Percentiles rank a stretch among this genome's conserved stretches.
These are phyloP conservation scores for Pulveroboletus sp. DNA, from an alignment of 768 basidiomycete genomes.

Conservation along the genomic window DNA sequence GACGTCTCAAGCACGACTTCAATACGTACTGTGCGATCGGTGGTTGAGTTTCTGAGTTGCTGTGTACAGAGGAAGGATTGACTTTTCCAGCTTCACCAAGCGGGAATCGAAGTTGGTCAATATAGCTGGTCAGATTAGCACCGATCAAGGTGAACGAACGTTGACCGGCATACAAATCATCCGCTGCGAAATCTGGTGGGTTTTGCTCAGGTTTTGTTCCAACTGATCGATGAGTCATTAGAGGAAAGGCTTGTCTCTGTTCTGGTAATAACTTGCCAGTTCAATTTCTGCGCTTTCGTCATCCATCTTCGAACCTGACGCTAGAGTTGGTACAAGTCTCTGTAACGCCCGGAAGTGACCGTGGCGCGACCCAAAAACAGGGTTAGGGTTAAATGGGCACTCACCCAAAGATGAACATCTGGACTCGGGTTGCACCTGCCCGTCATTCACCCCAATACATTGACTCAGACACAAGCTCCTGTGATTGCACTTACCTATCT, in stretches of 20 bases:
- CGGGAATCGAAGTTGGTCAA: slow-evolving; percentile 81
- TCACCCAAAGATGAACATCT: no score
- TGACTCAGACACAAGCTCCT: background rate
- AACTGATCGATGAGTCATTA: slow-evolving; percentile 46
- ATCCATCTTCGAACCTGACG: slow-evolving; percentile 12
- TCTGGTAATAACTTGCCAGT: slow-evolving; percentile 15
- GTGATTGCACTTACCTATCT: background rate
- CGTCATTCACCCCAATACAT: no score
- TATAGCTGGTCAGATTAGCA: slow-evolving; percentile 54
- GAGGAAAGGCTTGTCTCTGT: no score
- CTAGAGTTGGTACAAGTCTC: background rate
- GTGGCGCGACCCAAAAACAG: background rate
- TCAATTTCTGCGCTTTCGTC: slow-evolving; percentile 29
- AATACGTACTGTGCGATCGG: slow-evolving; percentile 61
- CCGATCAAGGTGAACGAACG: background rate
- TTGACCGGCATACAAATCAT: slow-evolving; percentile 66
- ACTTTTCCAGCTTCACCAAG: slow-evolving; percentile 78
- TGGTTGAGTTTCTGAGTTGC: slow-evolving; percentile 73
- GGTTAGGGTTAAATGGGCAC: background rate
- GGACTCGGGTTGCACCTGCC: no score
- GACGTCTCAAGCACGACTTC: background rate
- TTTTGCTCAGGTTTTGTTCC: slow-evolving; percentile 86
- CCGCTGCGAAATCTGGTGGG: slow-evolving; percentile 75
- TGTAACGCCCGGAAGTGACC: background rate
- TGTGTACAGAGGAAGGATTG: slow-evolving; percentile 77